phyloP scores from a whole-genome alignment of 2,329 filamentous ascomycete genomes.

The Hymenoscyphus occultus region DNA sequence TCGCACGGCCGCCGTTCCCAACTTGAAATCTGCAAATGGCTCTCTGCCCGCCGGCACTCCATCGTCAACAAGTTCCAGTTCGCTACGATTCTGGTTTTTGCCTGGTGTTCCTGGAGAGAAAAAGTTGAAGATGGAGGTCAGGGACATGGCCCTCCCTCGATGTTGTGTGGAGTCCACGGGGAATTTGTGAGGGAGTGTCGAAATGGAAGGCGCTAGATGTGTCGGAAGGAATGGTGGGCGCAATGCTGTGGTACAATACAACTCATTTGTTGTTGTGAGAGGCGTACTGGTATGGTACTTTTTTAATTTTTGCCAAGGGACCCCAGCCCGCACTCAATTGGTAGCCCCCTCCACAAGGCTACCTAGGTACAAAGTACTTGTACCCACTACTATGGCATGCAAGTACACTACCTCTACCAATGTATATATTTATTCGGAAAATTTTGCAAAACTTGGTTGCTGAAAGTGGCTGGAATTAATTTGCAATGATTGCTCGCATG shows the following conservation, averaged over 20 bases:
- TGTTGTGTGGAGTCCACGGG: slow-evolving; percentile 22
- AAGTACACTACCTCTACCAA: no score
- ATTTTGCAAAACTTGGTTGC: no score
- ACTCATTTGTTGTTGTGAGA: not conserved
- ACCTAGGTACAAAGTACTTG: not conserved
- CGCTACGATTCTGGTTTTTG: slow-evolving; percentile 26
- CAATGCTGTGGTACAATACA: not conserved
- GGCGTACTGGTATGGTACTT: not conserved
- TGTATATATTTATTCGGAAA: no score
- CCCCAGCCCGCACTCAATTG: not conserved
- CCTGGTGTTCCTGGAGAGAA: slow-evolving; percentile 43
- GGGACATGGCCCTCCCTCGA: slow-evolving; percentile 51
- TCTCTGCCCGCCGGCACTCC: slow-evolving; percentile 35
- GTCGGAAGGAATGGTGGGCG: not conserved
- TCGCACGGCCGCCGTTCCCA: slow-evolving; percentile 26
- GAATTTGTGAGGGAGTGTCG: slow-evolving; percentile 16
- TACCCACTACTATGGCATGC: no score
- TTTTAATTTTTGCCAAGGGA: slow-evolving; percentile 4
- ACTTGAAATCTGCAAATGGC: slow-evolving; percentile 35
- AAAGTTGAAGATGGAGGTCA: slow-evolving; percentile 52
- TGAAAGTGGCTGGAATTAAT: not conserved
- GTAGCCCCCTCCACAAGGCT: slow-evolving; percentile 4
- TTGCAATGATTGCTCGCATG: not conserved
- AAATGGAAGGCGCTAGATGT: not conserved
- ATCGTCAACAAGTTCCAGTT: slow-evolving; percentile 38